Evolutionary conservation across 192 early-diverging fungal species (phyloP), one percentile per base, ranked within the genome.

Genomic region (Coemansia sp.): DNA sequence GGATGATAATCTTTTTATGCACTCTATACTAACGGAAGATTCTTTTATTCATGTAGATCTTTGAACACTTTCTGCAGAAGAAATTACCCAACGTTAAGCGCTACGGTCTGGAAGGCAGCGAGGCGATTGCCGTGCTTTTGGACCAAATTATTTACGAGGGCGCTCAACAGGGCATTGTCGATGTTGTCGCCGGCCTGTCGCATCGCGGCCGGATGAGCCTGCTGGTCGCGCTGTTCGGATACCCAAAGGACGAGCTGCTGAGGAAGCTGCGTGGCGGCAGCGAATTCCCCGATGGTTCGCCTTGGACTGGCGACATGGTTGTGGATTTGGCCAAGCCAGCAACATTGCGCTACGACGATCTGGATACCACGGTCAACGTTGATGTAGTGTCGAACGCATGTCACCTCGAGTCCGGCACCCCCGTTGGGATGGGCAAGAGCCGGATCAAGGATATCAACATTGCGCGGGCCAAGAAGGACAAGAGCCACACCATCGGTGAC

Each of bases 21-120:
- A 19, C 34, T 27, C 50, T 24, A 16, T 21, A 41, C 4, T 51
- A 11, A 54, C 29, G 51, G 51, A 54, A 31, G 3, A 10, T 54
- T 54, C 11, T 27, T 31, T 54, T 3, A 3, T 0, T 31, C 63
- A 17, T 78, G 94, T 54, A 54, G 89, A 84, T 87, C 31, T 98
- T 98, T 87, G 97, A 98, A 76, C 94, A 95, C 66, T 98, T 97
- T 78, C 95, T 98, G 93, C 92, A 92, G 50, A 97, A 96, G 69
- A 93, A 92, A 75, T 96, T 98, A 75, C 92, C 93, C 17, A 90
- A 95, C 67, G 90, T 98, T 59, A 97, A 97, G 83, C 89, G 97
- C n/a, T 98, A 98, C 72, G 97, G 97, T 6, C 73, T 98, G 13
- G 97, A 98, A 74, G 97, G 97, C 35, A 93, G 93, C 39, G 97